These are phyloP conservation scores for Flueggea neowawraea DNA, from an alignment of 441 rosid genomes.

Conservation along the genomic window DNA sequence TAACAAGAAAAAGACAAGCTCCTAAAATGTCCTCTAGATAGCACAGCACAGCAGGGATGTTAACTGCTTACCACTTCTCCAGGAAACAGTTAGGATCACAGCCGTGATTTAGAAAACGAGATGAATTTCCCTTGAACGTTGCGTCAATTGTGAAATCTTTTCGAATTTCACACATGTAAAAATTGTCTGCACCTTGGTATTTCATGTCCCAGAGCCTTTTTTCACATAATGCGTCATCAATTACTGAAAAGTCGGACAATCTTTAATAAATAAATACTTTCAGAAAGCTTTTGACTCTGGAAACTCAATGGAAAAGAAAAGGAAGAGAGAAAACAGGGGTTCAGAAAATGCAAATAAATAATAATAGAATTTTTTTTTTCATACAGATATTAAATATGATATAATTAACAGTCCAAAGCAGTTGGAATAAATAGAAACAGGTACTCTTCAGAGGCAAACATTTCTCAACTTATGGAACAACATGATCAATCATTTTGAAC, in stretches of 20 bases:
- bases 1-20: not conserved
- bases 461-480: no score
- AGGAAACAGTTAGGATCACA: slow-evolving; percentile 86
- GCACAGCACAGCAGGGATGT: slow-evolving; percentile 2
- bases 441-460: no score
- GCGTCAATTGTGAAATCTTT: slow-evolving; percentile 98
- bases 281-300: not conserved
- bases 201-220: slow-evolving; percentile 99
- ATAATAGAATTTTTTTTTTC: no score
- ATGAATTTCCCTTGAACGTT: slow-evolving; percentile 88
- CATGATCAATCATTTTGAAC: no score
- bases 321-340: no score
- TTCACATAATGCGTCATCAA: slow-evolving; percentile 83
- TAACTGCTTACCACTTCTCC: slow-evolving; percentile 75
- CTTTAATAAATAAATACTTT: slow-evolving; percentile 3
- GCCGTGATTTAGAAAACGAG: slow-evolving; percentile 94
- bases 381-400: no score
- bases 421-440: no score
- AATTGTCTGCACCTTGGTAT: slow-evolving; percentile 67
- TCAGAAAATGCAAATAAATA: no score
- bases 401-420: no score
- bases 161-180: slow-evolving; percentile 97
- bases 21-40: not conserved
- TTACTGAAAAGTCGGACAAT: slow-evolving; percentile 48
- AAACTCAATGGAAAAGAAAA: not conserved